Conservation (phyloP, 139 green algal species). For the Desmodesmus armatus region DNA sequence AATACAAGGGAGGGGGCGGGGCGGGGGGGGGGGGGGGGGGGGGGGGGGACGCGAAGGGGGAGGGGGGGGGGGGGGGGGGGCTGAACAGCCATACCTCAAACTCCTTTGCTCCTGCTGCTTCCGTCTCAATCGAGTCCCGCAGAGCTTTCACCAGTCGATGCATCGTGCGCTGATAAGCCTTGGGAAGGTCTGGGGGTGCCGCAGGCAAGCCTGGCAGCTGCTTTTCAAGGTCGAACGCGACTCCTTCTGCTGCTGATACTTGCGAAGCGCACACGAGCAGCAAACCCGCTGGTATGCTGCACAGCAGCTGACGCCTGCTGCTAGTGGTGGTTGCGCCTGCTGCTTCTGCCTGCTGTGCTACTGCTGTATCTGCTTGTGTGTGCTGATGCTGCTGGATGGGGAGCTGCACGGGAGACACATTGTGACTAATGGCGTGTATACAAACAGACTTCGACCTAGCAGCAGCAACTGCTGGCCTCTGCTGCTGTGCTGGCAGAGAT, state of each 20-base stretch:
- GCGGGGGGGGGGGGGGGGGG: too few relatives aligned
- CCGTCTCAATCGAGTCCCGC: slow-evolving; percentile 49
- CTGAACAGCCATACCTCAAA: slow-evolving; percentile 50
- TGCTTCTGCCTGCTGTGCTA: background rate
- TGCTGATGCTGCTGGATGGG: too few relatives aligned
- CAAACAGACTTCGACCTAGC: background rate
- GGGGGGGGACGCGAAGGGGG: too few relatives aligned
- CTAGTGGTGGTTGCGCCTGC: background rate
- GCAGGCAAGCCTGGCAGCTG: background rate
- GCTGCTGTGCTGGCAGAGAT: background rate
- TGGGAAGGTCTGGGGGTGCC: background rate
- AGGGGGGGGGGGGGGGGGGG: too few relatives aligned
- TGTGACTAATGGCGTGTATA: too few relatives aligned
- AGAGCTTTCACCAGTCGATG: slow-evolving; percentile 42
- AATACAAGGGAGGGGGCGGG: too few relatives aligned
- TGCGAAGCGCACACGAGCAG: background rate
- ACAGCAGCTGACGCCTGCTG: slow-evolving; percentile 5
- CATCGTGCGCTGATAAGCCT: slow-evolving; percentile 34
- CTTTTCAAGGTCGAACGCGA: background rate
- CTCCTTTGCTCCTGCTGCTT: slow-evolving; percentile 52
- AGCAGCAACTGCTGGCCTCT: background rate
- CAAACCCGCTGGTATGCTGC: background rate
- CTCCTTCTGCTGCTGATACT: slow-evolving; percentile 10
- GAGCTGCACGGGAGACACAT: too few relatives aligned
- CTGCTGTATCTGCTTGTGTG: background rate